A percentile compares a stretch with the other conserved stretches of the same genome.
Conservation (phyloP, 192 early-diverging fungal genomes). For the Allomyces arbusculus region DNA sequence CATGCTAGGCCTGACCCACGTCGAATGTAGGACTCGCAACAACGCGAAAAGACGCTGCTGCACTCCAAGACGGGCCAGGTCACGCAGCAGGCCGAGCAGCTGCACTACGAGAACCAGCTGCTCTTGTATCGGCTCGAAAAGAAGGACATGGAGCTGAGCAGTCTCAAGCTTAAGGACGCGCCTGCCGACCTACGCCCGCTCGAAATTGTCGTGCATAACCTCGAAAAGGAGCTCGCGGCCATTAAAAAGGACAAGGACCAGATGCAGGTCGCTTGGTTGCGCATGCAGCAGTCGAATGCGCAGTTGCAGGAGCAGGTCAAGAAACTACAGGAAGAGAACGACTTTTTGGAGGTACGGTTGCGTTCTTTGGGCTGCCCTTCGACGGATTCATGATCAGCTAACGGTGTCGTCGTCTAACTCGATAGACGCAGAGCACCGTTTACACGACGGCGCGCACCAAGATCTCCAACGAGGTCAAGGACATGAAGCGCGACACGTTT, state of each 20-base stretch:
- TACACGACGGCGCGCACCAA: background rate
- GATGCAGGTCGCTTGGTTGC: background rate
- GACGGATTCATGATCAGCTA: background rate
- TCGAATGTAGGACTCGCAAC: too few species aligned
- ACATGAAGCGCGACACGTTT: background rate
- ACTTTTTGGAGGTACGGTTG: background rate
- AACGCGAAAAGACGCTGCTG: background rate
- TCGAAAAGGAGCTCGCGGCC: background rate
- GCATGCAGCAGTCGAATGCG: background rate
- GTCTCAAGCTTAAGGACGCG: background rate
- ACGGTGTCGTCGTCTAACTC: background rate
- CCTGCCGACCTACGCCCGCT: background rate
- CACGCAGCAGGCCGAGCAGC: background rate
- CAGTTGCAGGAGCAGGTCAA: background rate
- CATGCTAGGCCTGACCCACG: too few species aligned
- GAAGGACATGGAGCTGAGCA: background rate
- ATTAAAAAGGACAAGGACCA: background rate
- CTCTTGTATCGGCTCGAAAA: background rate
- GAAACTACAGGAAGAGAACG: background rate
- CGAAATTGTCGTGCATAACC: background rate
- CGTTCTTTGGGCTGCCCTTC: background rate
- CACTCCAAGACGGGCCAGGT: background rate
- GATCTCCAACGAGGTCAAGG: background rate
- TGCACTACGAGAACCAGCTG: background rate
- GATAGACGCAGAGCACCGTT: background rate